phyloP scores from a whole-genome alignment of 1,284 basidiomycete genomes.

The Ceratobasidium sp. region DNA sequence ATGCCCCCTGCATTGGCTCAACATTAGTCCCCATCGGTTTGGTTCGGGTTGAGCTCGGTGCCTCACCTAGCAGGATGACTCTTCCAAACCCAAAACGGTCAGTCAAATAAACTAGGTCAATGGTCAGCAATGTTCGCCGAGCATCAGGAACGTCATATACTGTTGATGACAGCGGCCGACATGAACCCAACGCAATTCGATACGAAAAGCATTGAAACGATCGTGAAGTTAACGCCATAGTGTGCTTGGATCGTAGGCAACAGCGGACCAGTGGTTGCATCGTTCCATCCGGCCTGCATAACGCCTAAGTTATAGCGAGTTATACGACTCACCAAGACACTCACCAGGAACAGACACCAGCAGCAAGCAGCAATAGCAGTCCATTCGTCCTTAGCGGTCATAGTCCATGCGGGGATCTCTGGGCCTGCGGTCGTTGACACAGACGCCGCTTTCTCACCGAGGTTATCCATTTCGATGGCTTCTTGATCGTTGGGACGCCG shows the following conservation, averaged over 20 bases:
- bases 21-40: neutral
- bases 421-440: neutral
- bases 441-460: neutral
- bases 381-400: slow-evolving; percentile 21
- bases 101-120: slow-evolving; percentile 54
- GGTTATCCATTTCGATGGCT: neutral
- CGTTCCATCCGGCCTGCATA: slow-evolving; percentile 63
- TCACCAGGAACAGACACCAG: slow-evolving; percentile 26
- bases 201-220: slow-evolving; percentile 60
- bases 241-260: slow-evolving; percentile 61
- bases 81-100: slow-evolving; percentile 67
- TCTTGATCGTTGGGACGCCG: slow-evolving; percentile 14
- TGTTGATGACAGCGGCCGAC: neutral
- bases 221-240: slow-evolving; percentile 56
- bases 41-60: neutral
- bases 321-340: neutral
- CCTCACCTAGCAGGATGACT: slow-evolving; percentile 47
- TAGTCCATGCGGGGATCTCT: neutral
- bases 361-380: slow-evolving; percentile 17
- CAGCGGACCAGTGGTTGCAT: slow-evolving; percentile 60
- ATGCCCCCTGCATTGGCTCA: slow-evolving; percentile 41
- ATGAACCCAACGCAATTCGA: slow-evolving; percentile 50
- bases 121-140: too few relatives aligned
- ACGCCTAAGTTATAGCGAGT: neutral
- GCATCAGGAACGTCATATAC: too few relatives aligned